Percentiles rank a stretch among this genome's conserved stretches.
These are phyloP conservation scores for Musa balbisiana DNA, from an alignment of 202 grass and related monocot genomes.

Conservation along the genomic window DNA sequence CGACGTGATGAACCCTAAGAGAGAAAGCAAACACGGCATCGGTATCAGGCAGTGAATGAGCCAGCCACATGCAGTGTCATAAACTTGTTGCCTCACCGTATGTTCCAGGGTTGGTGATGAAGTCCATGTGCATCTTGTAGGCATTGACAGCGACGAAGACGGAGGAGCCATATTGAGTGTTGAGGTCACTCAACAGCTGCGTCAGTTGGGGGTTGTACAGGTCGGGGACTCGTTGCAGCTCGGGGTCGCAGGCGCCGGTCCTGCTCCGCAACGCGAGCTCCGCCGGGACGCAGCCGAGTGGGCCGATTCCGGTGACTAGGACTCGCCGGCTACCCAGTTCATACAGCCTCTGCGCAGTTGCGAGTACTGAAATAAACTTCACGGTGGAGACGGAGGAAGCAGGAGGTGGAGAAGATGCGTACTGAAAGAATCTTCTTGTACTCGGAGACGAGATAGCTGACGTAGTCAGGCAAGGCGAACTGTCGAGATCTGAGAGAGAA, in stretches of 20 bases:
- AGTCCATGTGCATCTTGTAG: slow-evolving; percentile 53
- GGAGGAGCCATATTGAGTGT: slow-evolving; percentile 28
- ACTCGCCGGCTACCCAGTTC: slow-evolving; percentile 47
- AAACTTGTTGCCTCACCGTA: slow-evolving; percentile 30
- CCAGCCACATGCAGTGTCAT: neutral
- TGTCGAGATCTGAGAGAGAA: slow-evolving; percentile 60
- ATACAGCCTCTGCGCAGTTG: slow-evolving; percentile 33
- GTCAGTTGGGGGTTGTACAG: slow-evolving; percentile 67
- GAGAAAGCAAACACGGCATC: neutral
- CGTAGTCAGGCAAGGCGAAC: slow-evolving; percentile 68
- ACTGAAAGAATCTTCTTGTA: slow-evolving; percentile 62
- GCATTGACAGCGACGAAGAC: slow-evolving; percentile 63
- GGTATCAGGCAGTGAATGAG: neutral
- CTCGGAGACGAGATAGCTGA: slow-evolving; percentile 61
- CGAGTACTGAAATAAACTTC: neutral
- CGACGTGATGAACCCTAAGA: slow-evolving; percentile 45
- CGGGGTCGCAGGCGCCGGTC: slow-evolving; percentile 52
- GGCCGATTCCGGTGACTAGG: slow-evolving; percentile 65
- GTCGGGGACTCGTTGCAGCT: slow-evolving; percentile 63
- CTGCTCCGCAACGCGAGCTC: slow-evolving; percentile 68
- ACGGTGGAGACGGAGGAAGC: neutral
- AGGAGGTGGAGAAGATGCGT: neutral
- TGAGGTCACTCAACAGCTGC: slow-evolving; percentile 26
- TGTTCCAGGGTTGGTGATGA: slow-evolving; percentile 44
- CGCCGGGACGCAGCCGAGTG: slow-evolving; percentile 79